A percentile compares a stretch with the other conserved stretches of the same genome.
Evolutionary conservation across 2,329 filamentous ascomycete species (phyloP).

Genomic region (Botrytis aclada): DNA sequence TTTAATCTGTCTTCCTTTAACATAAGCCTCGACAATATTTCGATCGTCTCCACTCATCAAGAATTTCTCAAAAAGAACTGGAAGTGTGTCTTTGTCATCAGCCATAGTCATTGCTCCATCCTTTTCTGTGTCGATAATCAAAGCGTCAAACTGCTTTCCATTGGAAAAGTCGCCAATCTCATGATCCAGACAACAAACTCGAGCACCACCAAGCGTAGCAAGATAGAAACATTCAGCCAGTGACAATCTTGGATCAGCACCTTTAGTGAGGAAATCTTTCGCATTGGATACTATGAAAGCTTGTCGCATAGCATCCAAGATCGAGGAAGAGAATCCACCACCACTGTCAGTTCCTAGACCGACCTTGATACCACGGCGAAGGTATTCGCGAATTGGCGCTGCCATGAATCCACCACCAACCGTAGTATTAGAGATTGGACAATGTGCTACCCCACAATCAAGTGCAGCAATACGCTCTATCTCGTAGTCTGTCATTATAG

Average conservation of each 20-base stretch:
- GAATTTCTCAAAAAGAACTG: constrained; percentile 71
- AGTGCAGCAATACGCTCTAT: constrained; percentile 46
- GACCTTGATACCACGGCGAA: constrained; percentile 59
- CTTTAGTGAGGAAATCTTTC: constrained; percentile 43
- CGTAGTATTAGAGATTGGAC: constrained; percentile 62
- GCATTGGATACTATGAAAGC: constrained; percentile 51
- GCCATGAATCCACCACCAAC: constrained; percentile 61
- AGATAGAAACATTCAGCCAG: constrained; percentile 43
- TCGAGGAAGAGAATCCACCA: constrained; percentile 59
- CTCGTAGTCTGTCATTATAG: constrained; percentile 57
- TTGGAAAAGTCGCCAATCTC: constrained; percentile 75
- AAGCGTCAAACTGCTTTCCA: constrained; percentile 85
- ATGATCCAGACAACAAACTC: constrained; percentile 54
- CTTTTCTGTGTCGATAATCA: constrained; percentile 79
- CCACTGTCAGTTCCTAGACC: constrained; percentile 64
- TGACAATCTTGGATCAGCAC: constrained; percentile 34
- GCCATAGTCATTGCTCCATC: constrained; percentile 21
- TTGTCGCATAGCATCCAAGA: constrained; percentile 57
- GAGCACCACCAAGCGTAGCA: constrained; percentile 50
- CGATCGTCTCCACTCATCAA: constrained; percentile 86
- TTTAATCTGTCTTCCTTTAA: constrained; percentile 54
- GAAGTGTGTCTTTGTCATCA: constrained; percentile 20
- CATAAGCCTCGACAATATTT: constrained; percentile 84
- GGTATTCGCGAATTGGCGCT: constrained; percentile 56
- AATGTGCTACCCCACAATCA: constrained; percentile 60